A percentile compares a stretch with the other conserved stretches of the same genome.
phyloP scores from a whole-genome alignment of 257 asterid genomes.

The Nicotiana benthamiana region DNA sequence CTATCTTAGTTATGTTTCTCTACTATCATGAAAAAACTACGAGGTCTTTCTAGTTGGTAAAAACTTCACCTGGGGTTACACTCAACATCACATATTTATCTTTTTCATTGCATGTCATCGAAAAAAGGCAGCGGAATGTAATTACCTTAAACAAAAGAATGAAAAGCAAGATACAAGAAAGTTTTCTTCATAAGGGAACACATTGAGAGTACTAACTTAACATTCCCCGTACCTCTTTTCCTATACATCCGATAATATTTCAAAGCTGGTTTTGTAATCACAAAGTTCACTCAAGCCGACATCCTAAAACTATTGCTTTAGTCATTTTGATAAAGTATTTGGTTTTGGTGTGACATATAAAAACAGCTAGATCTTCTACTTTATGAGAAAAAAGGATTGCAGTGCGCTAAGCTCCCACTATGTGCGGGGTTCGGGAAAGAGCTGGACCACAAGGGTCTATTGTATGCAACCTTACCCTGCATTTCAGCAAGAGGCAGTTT shows the following conservation, averaged over 20 bases:
- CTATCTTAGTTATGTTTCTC: neutral
- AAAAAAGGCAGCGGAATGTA: neutral
- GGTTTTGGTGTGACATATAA: neutral
- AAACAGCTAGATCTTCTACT: neutral
- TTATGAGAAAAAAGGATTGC: neutral
- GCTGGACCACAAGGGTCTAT: no score
- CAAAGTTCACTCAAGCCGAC: neutral
- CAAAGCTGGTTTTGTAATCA: neutral
- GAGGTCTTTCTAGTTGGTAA: neutral
- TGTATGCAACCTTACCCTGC: no score
- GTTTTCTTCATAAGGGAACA: neutral
- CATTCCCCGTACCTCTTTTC: neutral
- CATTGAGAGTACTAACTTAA: neutral
- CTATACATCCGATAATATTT: neutral
- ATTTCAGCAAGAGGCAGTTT: no score
- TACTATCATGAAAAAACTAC: neutral
- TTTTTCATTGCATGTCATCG: neutral
- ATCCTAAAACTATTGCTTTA: neutral
- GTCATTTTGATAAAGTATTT: neutral
- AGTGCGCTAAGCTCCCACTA: no score
- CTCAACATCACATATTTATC: neutral
- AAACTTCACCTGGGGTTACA: neutral
- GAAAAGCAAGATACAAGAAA: neutral
- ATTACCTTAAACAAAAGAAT: neutral
- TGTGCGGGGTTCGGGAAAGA: no score